Evolutionary conservation across 2,329 filamentous ascomycete genomes (phyloP), one percentile per base, ranked within the genome.

Genomic region (Chaetomium globosum): DNA sequence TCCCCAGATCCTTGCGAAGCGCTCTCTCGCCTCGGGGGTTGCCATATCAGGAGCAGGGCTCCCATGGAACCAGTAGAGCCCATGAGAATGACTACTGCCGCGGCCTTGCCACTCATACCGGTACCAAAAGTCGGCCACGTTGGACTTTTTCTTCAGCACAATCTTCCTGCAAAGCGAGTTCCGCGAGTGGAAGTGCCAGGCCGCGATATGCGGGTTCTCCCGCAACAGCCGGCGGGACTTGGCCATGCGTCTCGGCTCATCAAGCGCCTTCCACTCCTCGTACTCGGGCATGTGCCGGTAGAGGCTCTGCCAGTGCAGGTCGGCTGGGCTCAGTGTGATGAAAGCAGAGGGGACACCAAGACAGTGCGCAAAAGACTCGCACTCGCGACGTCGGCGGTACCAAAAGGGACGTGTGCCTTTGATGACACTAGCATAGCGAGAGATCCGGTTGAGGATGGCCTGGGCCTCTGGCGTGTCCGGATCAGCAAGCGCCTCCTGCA

Each of bases 181-280:
- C 30, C 52, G 52, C 28, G 52, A 54, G 53, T 4, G 26, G 16
- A 49, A 60, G 39, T 60, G 58, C 58, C 43, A 60, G 7, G 58
- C 58, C 43, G 58, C 58, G 46, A 60, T 52, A 19, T 52, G 43
- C 46, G 58, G 58, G 43, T 60, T 60, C 58, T 60, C 58, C 43
- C 58, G 58, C 46, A 60, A 8, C 4, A 60, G 46, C 26, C 58
- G 46, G 48, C 48, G 58, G 43, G 58, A 36, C 19, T 60, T 60
- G 46, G 30, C 39, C 30, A 60, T 60, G 26, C 58, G 58, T 8
- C 23, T 52, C 39, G 43, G 46, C 46, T 60, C 46, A 10, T 60
- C 58, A 4, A 60, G 43, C 5, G 46, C 30, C 58, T 26, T 26
- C 26, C 26, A 26, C 26, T 26, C 26, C 26, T 26, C 26, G 26